Percentiles rank a stretch among this genome's conserved stretches.
These are phyloP conservation scores for Pisolithus marmoratus DNA, from an alignment of 768 basidiomycete species.

Conservation along the genomic window DNA sequence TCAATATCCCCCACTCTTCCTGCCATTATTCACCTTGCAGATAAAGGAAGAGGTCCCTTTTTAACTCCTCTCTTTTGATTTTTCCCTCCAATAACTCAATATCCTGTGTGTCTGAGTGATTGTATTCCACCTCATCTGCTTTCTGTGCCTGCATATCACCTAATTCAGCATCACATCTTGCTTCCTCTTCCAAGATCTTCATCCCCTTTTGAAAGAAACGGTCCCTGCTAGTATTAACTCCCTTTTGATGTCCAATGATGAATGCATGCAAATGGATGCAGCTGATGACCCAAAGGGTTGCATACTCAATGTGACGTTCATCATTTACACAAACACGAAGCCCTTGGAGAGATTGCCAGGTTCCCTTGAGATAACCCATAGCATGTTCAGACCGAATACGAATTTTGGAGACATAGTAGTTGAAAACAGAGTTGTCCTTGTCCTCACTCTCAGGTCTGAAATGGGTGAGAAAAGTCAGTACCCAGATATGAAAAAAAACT, in stretches of 20 bases:
- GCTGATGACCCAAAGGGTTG: constrained; percentile 8
- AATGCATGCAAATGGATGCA: constrained; percentile 14
- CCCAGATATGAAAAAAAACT: too few species aligned
- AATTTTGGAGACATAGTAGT: constrained; percentile 29
- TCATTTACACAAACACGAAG: constrained; percentile 6
- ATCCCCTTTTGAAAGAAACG: constrained; percentile 4
- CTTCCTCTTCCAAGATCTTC: constrained; percentile 1
- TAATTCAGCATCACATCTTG: background rate
- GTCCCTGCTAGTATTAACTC: background rate
- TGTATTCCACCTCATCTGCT: constrained; percentile 1
- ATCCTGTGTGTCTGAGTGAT: background rate
- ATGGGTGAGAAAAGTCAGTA: background rate
- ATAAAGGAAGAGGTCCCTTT: background rate
- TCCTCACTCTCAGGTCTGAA: constrained; percentile 6
- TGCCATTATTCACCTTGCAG: too few species aligned
- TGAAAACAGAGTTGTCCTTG: constrained; percentile 11
- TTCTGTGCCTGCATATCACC: background rate
- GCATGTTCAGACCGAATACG: constrained; percentile 33
- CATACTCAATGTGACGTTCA: constrained; percentile 7
- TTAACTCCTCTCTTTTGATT: constrained; percentile 4
- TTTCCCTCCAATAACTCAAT: constrained; percentile 3
- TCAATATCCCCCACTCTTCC: too few species aligned
- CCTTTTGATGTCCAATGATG: constrained; percentile 20
- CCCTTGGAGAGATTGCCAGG: constrained; percentile 9
- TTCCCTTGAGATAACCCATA: constrained; percentile 36